A percentile compares a stretch with the other conserved stretches of the same genome.
Conservation (phyloP, 1,284 basidiomycete species). For the Ganoderma boninense region DNA sequence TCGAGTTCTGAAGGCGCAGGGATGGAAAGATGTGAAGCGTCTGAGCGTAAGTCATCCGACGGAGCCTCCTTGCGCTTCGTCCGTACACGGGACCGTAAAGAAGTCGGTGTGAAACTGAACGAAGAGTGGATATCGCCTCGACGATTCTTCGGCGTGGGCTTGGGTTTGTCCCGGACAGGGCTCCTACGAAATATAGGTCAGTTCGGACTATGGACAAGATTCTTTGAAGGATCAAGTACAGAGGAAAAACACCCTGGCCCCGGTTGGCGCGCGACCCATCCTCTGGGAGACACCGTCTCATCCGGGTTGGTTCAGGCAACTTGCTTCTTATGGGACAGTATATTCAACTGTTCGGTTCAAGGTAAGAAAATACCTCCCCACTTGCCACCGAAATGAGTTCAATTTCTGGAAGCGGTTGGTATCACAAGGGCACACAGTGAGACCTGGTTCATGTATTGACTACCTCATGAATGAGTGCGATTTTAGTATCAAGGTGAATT, state of each 20-base stretch:
- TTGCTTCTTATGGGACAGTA: too few relatives aligned
- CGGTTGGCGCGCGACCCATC: too few relatives aligned
- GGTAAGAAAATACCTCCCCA: too few relatives aligned
- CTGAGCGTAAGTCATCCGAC: conserved; percentile 59
- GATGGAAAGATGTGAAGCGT: conserved; percentile 62
- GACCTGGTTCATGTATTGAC: too few relatives aligned
- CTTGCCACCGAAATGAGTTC: too few relatives aligned
- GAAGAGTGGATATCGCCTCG: conserved; percentile 89
- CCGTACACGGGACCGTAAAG: conserved; percentile 46
- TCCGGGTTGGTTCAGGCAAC: too few relatives aligned
- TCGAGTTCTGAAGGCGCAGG: conserved; percentile 70
- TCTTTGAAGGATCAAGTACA: too few relatives aligned
- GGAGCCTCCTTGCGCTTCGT: conserved; percentile 38
- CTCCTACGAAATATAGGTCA: conserved; percentile 31
- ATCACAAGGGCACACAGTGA: too few relatives aligned
- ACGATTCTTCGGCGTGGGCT: conserved; percentile 72
- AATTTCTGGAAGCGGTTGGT: too few relatives aligned
- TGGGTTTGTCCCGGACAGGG: conserved; percentile 57
- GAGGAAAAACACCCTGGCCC: too few relatives aligned
- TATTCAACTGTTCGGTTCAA: too few relatives aligned
- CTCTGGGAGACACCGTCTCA: too few relatives aligned
- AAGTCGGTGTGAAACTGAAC: conserved; percentile 67
- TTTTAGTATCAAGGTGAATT: background rate
- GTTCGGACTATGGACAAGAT: background rate
- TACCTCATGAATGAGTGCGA: background rate